Percentiles rank a stretch among this genome's conserved stretches.
Conservation (phyloP, 2,329 filamentous ascomycete genomes). For the Xylogone sp. region DNA sequence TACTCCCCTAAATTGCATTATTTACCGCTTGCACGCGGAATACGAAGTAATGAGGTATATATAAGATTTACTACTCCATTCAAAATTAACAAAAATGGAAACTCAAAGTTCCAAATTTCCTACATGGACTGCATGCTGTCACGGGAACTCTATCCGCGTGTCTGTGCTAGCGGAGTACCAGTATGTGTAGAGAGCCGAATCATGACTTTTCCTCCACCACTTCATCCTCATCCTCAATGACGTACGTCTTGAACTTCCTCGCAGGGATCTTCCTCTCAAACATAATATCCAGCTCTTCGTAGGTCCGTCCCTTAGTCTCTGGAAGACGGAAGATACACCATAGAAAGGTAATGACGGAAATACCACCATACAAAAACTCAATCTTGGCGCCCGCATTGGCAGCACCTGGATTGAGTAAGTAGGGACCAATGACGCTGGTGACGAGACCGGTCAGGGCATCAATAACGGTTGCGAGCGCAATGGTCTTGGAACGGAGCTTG, state of each 20-base stretch:
- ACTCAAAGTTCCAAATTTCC: too few relatives aligned
- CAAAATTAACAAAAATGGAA: too few relatives aligned
- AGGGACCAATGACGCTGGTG: conserved; percentile 75
- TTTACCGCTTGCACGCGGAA: too few relatives aligned
- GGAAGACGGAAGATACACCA: conserved; percentile 82
- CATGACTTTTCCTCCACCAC: too few relatives aligned
- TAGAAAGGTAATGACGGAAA: conserved; percentile 75
- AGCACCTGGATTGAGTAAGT: conserved; percentile 82
- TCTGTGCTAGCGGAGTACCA: too few relatives aligned
- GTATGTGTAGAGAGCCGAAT: too few relatives aligned
- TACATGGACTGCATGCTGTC: too few relatives aligned
- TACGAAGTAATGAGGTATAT: too few relatives aligned
- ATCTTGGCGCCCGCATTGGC: conserved; percentile 86
- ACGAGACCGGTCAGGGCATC: conserved; percentile 71
- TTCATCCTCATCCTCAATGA: neutral
- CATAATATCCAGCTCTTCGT: conserved; percentile 78
- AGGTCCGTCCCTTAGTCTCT: conserved; percentile 74
- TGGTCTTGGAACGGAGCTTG: conserved; percentile 82
- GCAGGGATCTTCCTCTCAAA: conserved; percentile 65
- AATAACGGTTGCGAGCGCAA: conserved; percentile 75
- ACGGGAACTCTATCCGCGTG: too few relatives aligned
- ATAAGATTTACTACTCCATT: too few relatives aligned
- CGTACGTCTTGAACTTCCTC: conserved; percentile 19
- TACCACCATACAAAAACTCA: conserved; percentile 82
- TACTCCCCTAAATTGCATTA: too few relatives aligned